Evolutionary conservation across 495 filamentous ascomycete species (phyloP).

Genomic region (Halenospora varia): DNA sequence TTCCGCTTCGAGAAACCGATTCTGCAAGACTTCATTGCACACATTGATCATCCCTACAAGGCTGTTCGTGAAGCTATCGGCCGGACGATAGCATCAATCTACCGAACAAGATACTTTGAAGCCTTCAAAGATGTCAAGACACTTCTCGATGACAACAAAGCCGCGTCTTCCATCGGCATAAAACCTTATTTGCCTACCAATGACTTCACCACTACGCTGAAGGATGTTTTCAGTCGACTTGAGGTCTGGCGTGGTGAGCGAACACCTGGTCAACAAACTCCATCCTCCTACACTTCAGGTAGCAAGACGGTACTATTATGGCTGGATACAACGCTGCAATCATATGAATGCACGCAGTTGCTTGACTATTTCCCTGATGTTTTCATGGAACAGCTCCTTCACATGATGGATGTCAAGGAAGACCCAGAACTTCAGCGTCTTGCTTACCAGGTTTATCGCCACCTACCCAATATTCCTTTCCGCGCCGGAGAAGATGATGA

Average conservation of each 20-base stretch:
- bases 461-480: constrained; percentile 94
- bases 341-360: constrained; percentile 88
- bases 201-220: constrained; percentile 69
- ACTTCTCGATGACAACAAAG: constrained; percentile 74
- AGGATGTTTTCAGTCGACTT: constrained; percentile 72
- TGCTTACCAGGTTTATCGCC: constrained; percentile 95
- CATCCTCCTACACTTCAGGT: constrained; percentile 90
- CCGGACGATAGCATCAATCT: constrained; percentile 78
- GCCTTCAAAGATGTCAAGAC: constrained; percentile 74
- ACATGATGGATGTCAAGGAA: constrained; percentile 99
- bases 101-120: constrained; percentile 87
- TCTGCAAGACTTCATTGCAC: constrained; percentile 79
- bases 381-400: constrained; percentile 85
- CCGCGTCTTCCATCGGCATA: constrained; percentile 77
- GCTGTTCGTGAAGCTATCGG: constrained; percentile 93
- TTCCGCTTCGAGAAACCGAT: constrained; percentile 90
- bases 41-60: constrained; percentile 98
- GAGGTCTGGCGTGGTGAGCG: constrained; percentile 86
- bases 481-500: constrained; percentile 75
- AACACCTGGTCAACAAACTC: constrained; percentile 83
- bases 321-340: constrained; percentile 88
- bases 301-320: constrained; percentile 94
- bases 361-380: constrained; percentile 85
- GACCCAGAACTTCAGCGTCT: constrained; percentile 93
- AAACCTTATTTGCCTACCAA: constrained; percentile 73